Base-by-base conservation (phyloP, 768 basidiomycete species). In the Serendipita vermifera region DNA sequence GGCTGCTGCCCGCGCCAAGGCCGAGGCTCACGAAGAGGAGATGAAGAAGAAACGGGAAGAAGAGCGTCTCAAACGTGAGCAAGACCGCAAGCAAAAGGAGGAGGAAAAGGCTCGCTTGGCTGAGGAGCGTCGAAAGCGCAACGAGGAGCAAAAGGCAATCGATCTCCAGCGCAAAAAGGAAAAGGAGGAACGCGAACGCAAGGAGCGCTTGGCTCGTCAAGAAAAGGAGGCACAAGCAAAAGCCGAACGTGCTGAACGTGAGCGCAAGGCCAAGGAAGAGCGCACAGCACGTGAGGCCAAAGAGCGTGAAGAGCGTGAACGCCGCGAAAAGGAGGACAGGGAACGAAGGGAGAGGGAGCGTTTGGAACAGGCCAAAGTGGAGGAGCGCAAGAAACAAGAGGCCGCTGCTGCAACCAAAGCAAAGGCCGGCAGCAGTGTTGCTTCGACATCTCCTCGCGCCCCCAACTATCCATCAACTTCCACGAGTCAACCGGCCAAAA, bases 101-200 rank as follows among this genome's bases (percentile, higher is more conserved):
- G 92, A 94, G 65, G 91, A 93, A 68, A 82, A 78, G 63, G 72
- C 76, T 38, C 77, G 81, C 57, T 87, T 83, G 65, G 90, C 91
- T 39, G 92, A 96, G 67, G 89, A 93, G 66, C 72, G 75, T 29
- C 79, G 85, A 56, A 81, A 82, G 65, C 81, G 87, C 24, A 68
- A 80, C 58, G 78, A 81, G 33, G 85, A 90, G 63, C 87, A 91
- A 68, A 81, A 82, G 62, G 86, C 89, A 60, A 80, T 81, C 13
- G 83, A 87, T 61, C 80, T 76, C 14, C 86, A 89, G 64, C 77
- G 82, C 13, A 84, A 87, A 60, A 74, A 79, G 58, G 82, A 83
- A 70, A 77, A 77, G 59, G 82, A 76, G 66, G 83, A 87, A 71
- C 81, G 78, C 68, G 85, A 87, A 64, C 83, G 87, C 62, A 79